Evolutionary conservation across 2,329 filamentous ascomycete species (phyloP).

Genomic region (Neopestalotiopsis sp.): DNA sequence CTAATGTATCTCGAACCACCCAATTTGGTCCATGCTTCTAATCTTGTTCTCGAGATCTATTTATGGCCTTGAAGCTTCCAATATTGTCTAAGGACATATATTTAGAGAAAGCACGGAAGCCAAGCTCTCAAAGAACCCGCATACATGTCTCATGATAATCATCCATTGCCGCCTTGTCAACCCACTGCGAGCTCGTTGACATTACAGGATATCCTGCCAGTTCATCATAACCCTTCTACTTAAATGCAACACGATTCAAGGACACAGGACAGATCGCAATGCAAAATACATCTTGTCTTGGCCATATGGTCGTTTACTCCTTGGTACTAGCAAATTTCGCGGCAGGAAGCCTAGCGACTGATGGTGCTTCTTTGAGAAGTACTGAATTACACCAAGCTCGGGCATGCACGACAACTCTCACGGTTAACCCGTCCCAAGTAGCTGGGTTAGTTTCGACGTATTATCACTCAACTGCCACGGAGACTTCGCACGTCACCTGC

Average conservation of each 20-base stretch:
- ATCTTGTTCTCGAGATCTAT: background rate
- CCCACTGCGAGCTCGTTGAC: too few species aligned
- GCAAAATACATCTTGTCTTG: too few species aligned
- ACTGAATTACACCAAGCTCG: background rate
- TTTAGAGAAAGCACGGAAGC: too few species aligned
- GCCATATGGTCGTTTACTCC: background rate
- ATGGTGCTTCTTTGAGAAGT: background rate
- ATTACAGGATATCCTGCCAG: too few species aligned
- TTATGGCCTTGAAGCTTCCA: background rate
- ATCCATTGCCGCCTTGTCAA: too few species aligned
- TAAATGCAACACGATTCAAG: too few species aligned
- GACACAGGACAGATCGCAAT: too few species aligned
- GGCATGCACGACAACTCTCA: constrained; percentile 2
- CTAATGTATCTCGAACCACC: background rate
- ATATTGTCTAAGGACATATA: too few species aligned
- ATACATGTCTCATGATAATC: too few species aligned
- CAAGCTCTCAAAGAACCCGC: too few species aligned
- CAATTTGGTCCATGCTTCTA: background rate
- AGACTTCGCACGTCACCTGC: background rate
- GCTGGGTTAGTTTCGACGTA: background rate
- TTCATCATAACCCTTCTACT: too few species aligned
- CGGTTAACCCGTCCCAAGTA: constrained; percentile 3
- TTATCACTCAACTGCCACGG: background rate
- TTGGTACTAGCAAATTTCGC: background rate
- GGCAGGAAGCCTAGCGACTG: background rate